Conservation (phyloP, 2,329 filamentous ascomycete genomes). For the Ophiocordyceps camponoti-rufipedis region DNA sequence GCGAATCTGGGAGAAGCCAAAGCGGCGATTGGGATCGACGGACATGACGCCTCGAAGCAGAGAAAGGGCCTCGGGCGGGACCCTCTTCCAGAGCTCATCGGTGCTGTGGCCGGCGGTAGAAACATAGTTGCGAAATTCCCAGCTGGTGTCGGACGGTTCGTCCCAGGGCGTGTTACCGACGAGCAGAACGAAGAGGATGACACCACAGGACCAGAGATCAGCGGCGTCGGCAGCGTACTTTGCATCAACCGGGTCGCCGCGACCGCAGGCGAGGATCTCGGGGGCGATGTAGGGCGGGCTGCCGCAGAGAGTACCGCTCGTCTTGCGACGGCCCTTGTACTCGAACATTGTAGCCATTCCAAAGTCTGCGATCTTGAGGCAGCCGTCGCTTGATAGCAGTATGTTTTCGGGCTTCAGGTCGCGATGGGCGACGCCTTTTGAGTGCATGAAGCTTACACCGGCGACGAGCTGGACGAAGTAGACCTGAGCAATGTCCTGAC, state of each 20-base stretch:
- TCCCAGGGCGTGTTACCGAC: constrained; percentile 98
- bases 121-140: constrained; percentile 81
- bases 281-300: constrained; percentile 96
- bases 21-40: constrained; percentile 54
- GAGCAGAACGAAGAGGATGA: constrained; percentile 90
- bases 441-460: constrained; percentile 89
- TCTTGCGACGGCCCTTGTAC: constrained; percentile 67
- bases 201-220: constrained; percentile 94
- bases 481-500: constrained; percentile 84
- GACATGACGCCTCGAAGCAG: constrained; percentile 87
- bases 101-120: constrained; percentile 61
- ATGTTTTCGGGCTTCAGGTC: constrained; percentile 94
- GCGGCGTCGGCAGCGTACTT: constrained; percentile 65
- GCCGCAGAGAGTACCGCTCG: constrained; percentile 78
- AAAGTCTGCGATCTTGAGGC: constrained; percentile 91
- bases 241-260: constrained; percentile 24
- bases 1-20: constrained; percentile 72
- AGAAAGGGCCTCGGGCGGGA: constrained; percentile 59
- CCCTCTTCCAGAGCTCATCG: constrained; percentile 69
- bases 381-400: constrained; percentile 64
- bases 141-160: constrained; percentile 68
- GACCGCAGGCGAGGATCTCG: constrained; percentile 51
- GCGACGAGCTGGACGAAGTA: constrained; percentile 88
- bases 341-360: constrained; percentile 88
- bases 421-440: constrained; percentile 83